phyloP scores from a whole-genome alignment of 331 rosid species.

The Pyrus hybrid region DNA sequence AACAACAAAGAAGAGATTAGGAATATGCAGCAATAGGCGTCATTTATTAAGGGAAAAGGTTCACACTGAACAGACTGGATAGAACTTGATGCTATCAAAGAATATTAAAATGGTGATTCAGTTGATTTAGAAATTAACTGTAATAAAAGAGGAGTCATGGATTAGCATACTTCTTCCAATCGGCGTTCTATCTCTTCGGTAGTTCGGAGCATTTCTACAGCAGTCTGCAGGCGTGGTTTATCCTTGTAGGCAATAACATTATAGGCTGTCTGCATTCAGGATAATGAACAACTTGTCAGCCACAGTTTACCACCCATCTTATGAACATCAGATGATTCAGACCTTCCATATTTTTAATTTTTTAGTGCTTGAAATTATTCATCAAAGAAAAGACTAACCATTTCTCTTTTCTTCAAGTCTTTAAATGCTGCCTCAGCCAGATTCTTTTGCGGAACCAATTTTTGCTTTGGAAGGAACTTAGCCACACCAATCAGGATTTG shows the following conservation, averaged over 20 bases:
- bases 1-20: neutral
- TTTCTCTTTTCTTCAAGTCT: conserved; percentile 53
- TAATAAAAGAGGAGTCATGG: conserved; percentile 1
- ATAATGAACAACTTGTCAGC: conserved; percentile 9
- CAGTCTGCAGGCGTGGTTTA: conserved; percentile 76
- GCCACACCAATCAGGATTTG: conserved; percentile 53
- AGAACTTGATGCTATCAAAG: neutral
- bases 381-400: conserved; percentile 29
- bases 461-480: conserved; percentile 59
- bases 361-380: neutral
- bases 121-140: neutral
- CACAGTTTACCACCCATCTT: neutral
- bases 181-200: conserved; percentile 72
- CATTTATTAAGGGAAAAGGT: neutral
- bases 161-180: conserved; percentile 46
- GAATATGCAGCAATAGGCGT: neutral
- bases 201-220: conserved; percentile 65
- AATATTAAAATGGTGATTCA: neutral
- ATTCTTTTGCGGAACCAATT: conserved; percentile 80
- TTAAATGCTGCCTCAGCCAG: conserved; percentile 83
- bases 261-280: conserved; percentile 49
- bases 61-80: neutral
- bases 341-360: neutral
- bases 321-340: neutral
- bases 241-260: conserved; percentile 75